These are phyloP conservation scores for Macrocybe sp. DNA, from an alignment of 1,284 basidiomycete genomes.

Conservation along the genomic window DNA sequence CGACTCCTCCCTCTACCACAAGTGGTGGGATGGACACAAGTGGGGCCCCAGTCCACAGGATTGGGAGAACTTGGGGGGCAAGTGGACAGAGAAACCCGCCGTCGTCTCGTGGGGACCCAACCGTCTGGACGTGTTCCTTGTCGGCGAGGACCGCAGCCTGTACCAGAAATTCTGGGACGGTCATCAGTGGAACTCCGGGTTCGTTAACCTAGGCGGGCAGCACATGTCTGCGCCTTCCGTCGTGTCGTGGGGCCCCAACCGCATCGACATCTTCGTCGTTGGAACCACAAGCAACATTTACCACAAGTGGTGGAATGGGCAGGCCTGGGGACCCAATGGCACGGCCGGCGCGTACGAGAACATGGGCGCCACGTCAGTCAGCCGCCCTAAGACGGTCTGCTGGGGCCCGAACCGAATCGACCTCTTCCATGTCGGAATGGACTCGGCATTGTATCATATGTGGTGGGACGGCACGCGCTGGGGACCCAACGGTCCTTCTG, in stretches of 20 bases:
- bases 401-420: constrained; percentile 3
- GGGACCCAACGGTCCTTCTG: neutral
- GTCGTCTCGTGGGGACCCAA: constrained; percentile 6
- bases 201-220: constrained; percentile 1
- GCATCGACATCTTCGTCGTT: constrained; percentile 1
- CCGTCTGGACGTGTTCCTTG: constrained; percentile 7
- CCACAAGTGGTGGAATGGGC: constrained; percentile 6
- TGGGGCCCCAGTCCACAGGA: constrained; percentile 1
- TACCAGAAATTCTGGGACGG: constrained; percentile 9
- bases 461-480: neutral
- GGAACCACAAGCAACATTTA: constrained; percentile 1
- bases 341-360: constrained; percentile 1
- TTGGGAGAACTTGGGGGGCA: constrained; percentile 8
- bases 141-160: constrained; percentile 5
- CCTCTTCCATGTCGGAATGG: neutral
- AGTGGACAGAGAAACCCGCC: constrained; percentile 7
- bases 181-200: constrained; percentile 4
- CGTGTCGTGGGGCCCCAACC: neutral
- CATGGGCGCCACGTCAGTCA: neutral
- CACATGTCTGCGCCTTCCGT: neutral
- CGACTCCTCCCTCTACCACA: constrained; percentile 7
- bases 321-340: constrained; percentile 2
- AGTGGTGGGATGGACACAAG: constrained; percentile 8
- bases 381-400: constrained; percentile 2
- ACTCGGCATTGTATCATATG: neutral